phyloP scores from a whole-genome alignment of 1,284 basidiomycete species.

The Inonotus obliquus region DNA sequence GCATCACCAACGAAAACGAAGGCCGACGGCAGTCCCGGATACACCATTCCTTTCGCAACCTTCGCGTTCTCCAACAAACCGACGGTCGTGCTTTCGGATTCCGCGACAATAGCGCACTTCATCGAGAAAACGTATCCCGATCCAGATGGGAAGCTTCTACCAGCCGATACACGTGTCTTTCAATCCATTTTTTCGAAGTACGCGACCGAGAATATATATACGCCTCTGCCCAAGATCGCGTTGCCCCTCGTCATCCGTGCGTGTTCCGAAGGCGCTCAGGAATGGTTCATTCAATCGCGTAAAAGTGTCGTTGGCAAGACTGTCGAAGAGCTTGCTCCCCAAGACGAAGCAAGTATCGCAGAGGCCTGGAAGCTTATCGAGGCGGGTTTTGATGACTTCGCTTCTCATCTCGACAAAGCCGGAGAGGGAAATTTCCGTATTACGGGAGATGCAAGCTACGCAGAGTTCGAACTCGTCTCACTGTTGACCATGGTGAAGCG shows the following conservation, averaged over 20 bases:
- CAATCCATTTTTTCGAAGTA: slow-evolving; percentile 28
- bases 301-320: slow-evolving; percentile 5
- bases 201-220: slow-evolving; percentile 17
- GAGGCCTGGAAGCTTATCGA: slow-evolving; percentile 13
- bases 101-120: slow-evolving; percentile 39
- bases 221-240: slow-evolving; percentile 14
- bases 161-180: slow-evolving; percentile 26
- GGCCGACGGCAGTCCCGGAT: slow-evolving; percentile 28
- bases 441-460: not conserved
- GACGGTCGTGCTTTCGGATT: slow-evolving; percentile 33
- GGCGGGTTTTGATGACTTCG: slow-evolving; percentile 12
- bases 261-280: not conserved
- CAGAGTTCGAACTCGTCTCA: slow-evolving; percentile 5
- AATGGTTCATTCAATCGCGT: slow-evolving; percentile 3
- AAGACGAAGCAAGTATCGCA: not conserved
- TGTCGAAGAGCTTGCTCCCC: slow-evolving; percentile 12
- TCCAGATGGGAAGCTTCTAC: slow-evolving; percentile 31
- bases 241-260: not conserved
- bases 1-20: slow-evolving; percentile 29
- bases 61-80: slow-evolving; percentile 25
- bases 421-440: slow-evolving; percentile 8
- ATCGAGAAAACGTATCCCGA: slow-evolving; percentile 42
- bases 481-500: not conserved
- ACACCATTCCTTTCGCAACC: slow-evolving; percentile 37
- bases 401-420: slow-evolving; percentile 16